Base-by-base conservation (phyloP, 768 basidiomycete genomes). In the Russula earlei region DNA sequence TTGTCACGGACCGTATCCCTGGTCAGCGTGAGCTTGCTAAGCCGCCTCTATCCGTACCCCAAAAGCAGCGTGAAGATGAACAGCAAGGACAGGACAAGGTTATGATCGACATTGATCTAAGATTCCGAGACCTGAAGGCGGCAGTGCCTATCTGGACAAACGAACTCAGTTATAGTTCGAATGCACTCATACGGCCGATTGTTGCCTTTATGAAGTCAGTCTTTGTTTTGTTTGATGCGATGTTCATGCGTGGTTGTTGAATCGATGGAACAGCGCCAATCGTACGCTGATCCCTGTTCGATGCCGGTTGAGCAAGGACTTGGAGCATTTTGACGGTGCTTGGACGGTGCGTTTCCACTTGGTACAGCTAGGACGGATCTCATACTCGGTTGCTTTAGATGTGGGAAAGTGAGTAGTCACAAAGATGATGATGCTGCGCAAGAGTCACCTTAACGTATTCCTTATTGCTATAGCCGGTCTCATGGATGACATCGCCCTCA, bases 181-280 rank as follows among this genome's bases (percentile, higher is more conserved):
- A 85, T 65, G 96, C 96, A 20, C 73, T 98, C 24, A 86, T 96
- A 45, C 70, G 96, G 63, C 94, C 96, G 4, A 97, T 99, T 60
- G 96, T 98, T 15, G 95, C 92, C 1, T 99, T 99, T 67, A 94
- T 97, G 84, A 96, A 96, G 93, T 94, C 19, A 27, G 53, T 34
- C 9, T 5, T 45, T 38, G 7, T 10, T 54, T 34, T 20, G 12
- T 14, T 15, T 20, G 12, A 11, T 15, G 12, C 3, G 24, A 42
- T 22, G 22, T 14, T 5, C 12, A 8, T 41, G 24, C 31, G n/a
- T 15, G 8, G 10, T 11, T 58, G 22, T 8, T 40, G 61, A 68
- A 38, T 65, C 14, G 17, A 46, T 55, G 29, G 12, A 48, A 24
- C 62, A 98, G 95, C 68, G 85, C 88, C 4, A 95, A 98, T 67